phyloP scores from a whole-genome alignment of 2,329 filamentous ascomycete genomes.

The Blastomyces parvus region DNA sequence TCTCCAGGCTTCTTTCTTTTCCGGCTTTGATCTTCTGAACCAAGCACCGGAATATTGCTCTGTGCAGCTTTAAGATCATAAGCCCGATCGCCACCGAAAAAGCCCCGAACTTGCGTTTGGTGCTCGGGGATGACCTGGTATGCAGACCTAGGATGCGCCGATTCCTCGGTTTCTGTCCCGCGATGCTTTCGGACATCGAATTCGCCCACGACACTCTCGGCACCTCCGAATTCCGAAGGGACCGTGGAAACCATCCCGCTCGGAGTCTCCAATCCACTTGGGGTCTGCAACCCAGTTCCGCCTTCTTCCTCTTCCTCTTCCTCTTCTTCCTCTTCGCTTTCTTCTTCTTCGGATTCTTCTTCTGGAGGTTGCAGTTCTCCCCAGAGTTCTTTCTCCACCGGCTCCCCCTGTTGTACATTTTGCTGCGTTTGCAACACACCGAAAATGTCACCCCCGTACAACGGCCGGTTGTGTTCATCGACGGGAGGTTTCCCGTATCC shows the following conservation, averaged over 20 bases:
- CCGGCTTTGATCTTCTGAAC: constrained; percentile 63
- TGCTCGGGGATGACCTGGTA: constrained; percentile 87
- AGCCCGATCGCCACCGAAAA: constrained; percentile 89
- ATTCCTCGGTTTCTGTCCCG: constrained; percentile 82
- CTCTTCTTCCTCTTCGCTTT: constrained; percentile 62
- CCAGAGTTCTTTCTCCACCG: constrained; percentile 81
- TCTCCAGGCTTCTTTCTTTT: constrained; percentile 96
- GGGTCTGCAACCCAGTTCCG: constrained; percentile 59
- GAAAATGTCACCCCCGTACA: constrained; percentile 93
- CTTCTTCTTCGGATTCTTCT: constrained; percentile 60
- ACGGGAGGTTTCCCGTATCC: constrained; percentile 94
- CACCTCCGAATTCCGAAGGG: constrained; percentile 66
- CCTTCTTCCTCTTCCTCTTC: constrained; percentile 54
- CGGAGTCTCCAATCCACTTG: constrained; percentile 68
- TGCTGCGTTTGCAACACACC: constrained; percentile 60
- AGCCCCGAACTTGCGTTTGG: constrained; percentile 74
- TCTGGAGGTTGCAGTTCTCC: constrained; percentile 77
- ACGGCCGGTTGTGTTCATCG: constrained; percentile 81
- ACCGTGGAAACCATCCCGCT: constrained; percentile 71
- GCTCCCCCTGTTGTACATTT: constrained; percentile 58
- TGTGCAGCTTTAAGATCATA: constrained; percentile 69
- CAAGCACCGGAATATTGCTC: constrained; percentile 60
- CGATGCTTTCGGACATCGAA: constrained; percentile 84
- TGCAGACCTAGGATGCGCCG: constrained; percentile 61
- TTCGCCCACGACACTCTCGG: constrained; percentile 71